Evolutionary conservation across 2,329 filamentous ascomycete species (phyloP).

Genomic region (Catunica adiposa): DNA sequence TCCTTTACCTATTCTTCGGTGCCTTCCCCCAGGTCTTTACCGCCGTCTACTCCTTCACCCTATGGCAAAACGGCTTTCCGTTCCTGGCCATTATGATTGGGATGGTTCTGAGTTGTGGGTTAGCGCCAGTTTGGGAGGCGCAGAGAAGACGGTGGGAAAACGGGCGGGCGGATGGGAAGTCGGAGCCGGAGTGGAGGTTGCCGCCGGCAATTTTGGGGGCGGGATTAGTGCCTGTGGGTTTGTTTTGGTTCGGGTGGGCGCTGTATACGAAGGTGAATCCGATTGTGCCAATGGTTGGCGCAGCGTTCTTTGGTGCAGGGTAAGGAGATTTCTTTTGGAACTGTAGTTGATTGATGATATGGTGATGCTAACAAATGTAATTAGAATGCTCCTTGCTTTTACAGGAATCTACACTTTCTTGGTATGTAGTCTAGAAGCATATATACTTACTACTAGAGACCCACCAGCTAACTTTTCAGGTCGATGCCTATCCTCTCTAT

Average conservation of each 20-base stretch:
- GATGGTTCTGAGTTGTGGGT: conserved; percentile 46
- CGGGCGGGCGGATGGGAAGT: conserved; percentile 18
- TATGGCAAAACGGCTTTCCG: conserved; percentile 64
- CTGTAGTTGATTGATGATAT: conserved; percentile 2
- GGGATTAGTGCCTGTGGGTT: conserved; percentile 57
- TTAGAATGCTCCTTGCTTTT: conserved; percentile 60
- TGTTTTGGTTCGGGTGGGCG: conserved; percentile 86
- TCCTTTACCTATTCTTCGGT: conserved; percentile 82
- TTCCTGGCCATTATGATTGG: conserved; percentile 59
- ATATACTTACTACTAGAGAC: too few relatives aligned
- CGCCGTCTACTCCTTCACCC: conserved; percentile 55
- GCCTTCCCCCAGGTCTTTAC: conserved; percentile 70
- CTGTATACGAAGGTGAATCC: conserved; percentile 59
- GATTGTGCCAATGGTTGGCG: conserved; percentile 61
- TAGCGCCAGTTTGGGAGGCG: conserved; percentile 49
- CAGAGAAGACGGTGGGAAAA: conserved; percentile 35
- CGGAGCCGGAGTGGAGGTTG: conserved; percentile 76
- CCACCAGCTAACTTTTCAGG: conserved; percentile 23
- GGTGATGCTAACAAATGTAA: conserved; percentile 11
- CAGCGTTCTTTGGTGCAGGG: conserved; percentile 53
- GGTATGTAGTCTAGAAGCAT: conserved; percentile 30
- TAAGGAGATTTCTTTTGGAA: conserved; percentile 35
- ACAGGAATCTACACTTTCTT: conserved; percentile 79
- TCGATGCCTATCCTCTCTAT: conserved; percentile 61
- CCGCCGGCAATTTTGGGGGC: conserved; percentile 61